Base-by-base conservation (phyloP, 2,329 filamentous ascomycete species). In the Colletotrichum nymphaeae region DNA sequence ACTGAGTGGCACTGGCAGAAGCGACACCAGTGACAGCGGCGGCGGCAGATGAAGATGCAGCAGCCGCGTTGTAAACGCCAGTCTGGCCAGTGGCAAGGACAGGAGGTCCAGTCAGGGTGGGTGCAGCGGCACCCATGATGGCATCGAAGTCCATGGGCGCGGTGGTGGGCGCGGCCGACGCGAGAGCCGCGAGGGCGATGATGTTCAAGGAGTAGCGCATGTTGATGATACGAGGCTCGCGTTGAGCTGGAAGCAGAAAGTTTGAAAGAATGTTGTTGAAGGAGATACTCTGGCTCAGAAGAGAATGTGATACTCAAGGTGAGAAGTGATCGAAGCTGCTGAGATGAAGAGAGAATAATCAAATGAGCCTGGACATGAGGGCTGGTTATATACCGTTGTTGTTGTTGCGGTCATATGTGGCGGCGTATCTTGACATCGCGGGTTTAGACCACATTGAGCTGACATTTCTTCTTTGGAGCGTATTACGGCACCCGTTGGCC, bases 151-250 rank as follows among this genome's bases (percentile, higher is more conserved):
- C 14, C 24, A 72, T 69, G 53, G 69, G 65, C 32, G 58, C 35
- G 1, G 11, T n/a, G 1, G 71, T 52, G 2, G 71, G 71, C 26
- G 67, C 56, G 65, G 71, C 71, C n/a, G 60, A 32, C 3, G 19
- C 67, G 22, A 73, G 49, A 32, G 32, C 71, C 49, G 67, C 67
- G 14, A 73, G 71, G 49, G 71, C 60, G 52, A 66, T 28, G 62
- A 73, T 28, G 49, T 46, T n/a, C 30, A 73, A 37, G 3, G 22
- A 14, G n/a, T 62, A 59, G 8, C 49, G 9, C 71, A 73, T 73
- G n/a, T 28, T 66, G 35, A 71, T 11, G 12, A 5, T 5, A 19
- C n/a, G 19, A 19, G 19, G 4, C 24, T 55, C 3, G 16, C 24
- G 37, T 37, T 19, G 53, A 56, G 26, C 28, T 24, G 49, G 11